Evolutionary conservation across 2,329 filamentous ascomycete species (phyloP).

Genomic region (Diaporthe capsici): DNA sequence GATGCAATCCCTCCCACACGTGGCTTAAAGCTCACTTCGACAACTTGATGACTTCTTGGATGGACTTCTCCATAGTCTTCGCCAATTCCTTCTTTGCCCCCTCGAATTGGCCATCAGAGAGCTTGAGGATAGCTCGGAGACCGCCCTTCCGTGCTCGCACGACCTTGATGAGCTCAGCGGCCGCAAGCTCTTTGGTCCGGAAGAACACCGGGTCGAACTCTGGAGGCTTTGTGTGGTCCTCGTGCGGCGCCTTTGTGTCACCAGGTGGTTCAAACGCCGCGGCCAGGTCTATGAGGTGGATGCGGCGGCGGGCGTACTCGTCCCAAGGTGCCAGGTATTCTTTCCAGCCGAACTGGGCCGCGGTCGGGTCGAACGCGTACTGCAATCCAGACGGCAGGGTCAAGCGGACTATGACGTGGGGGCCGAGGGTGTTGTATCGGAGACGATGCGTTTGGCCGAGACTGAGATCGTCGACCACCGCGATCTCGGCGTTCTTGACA

Average conservation of each 20-base stretch:
- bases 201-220: neutral
- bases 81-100: neutral
- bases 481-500: slow-evolving; percentile 1
- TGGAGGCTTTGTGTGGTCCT: neutral
- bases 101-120: slow-evolving; percentile 11
- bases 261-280: neutral
- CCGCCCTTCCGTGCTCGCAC: neutral
- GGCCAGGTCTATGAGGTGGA: neutral
- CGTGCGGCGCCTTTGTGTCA: neutral
- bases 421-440: neutral
- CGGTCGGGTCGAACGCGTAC: neutral
- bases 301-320: neutral
- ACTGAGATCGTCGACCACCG: neutral
- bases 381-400: neutral
- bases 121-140: neutral
- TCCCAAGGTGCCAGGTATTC: neutral
- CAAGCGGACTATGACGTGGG: neutral
- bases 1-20: neutral
- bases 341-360: neutral
- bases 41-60: neutral
- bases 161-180: neutral
- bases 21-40: neutral
- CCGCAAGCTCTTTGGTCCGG: neutral
- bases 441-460: neutral
- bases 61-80: neutral